Evolutionary conservation across 768 basidiomycete genomes (phyloP), one percentile per base, ranked within the genome.

Genomic region (Basidioascus undulatus): DNA sequence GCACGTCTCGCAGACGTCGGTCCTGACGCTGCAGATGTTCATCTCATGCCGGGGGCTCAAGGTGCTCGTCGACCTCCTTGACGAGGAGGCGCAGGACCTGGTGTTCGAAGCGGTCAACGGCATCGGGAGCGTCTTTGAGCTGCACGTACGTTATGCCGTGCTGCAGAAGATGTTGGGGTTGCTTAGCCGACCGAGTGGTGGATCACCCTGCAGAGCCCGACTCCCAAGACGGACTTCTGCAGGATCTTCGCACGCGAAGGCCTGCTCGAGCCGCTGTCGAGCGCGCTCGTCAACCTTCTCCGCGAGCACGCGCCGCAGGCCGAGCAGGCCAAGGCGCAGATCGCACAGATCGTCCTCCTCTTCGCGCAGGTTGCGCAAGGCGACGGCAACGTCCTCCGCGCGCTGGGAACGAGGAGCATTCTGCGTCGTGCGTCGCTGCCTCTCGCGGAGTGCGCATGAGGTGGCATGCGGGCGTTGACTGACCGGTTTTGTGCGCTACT

Each of bases 231-330:
- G 54, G 92, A 96, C 59, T 96, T 96, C 55, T 94, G 87, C 54
- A 71, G 92, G 9, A 87, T 96, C 78, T 89, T 96, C 62, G 82
- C 92, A 32, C 69, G 84, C 5, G 92, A 96, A 60, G 92, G 92
- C 21, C 63, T 98, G 3, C 64, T 92, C 35, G 87, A 92, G 49
- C 89, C 92, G 0, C 62, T 98, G 1, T 82, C 86, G 1, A 72
- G 76, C 2, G 92, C 89, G 3, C 59, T 98, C 20, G 61, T 89
- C 43, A 78, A 82, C 50, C 80, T 94, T 40, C 81, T 87, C 67
- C 45, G 50, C 19, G 62, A 64, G 40, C 45, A 48, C 6, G 68
- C 70, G 3, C 74, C 70, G 43, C 68, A 69, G 9, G 76, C 70
- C 39, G 65, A 68, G 19, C 60, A 67, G 3, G 70, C 76, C 2